Evolutionary conservation across 2,329 filamentous ascomycete species (phyloP), one percentile per base, ranked within the genome.

Genomic region (Corinectria fuckeliana): DNA sequence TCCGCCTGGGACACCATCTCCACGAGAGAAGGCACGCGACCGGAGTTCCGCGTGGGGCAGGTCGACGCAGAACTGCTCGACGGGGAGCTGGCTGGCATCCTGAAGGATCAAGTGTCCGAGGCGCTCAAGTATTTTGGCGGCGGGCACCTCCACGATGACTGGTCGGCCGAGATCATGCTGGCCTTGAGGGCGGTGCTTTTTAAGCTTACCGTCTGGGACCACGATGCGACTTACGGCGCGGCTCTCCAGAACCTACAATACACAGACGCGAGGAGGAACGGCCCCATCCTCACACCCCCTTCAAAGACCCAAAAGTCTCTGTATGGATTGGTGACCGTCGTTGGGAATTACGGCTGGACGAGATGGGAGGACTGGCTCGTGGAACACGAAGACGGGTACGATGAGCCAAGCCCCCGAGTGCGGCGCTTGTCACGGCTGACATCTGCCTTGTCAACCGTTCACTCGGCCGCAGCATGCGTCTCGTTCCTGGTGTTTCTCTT

Each of bases 161-260:
- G 92, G 88, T 88, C 88, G 13, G 83, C 91, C 51, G 95, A 98
- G 78, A 94, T 98, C 53, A 82, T 90, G 62, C 82, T 97, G 25
- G 85, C 82, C 0, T 81, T 99, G 56, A 85, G 94, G 45, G 87
- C 90, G 2, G 81, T 93, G 3, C 81, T 99, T 7, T 99, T 97
- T 82, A 99, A 99, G 77, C 85, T 99, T 62, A 92, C 91, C 14
- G 89, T 99, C 58, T 99, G 95, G 95, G 93, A 98, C 75, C 92
- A 97, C 75, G 89, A 97, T 75, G 92, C 95, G 36, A 96, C 91
- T 5, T 98, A 99, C 76, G 95, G 95, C 60, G 95, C 95, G 10
- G 89, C 92, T 32, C 81, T 99, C 49, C 95, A 99, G 76, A 96
- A 96, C 63, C 83, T 99, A 25, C 89, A 89, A 72, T 98, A 94